Evolutionary conservation across 2,329 filamentous ascomycete species (phyloP).

Genomic region (Metarhizium robertsii): DNA sequence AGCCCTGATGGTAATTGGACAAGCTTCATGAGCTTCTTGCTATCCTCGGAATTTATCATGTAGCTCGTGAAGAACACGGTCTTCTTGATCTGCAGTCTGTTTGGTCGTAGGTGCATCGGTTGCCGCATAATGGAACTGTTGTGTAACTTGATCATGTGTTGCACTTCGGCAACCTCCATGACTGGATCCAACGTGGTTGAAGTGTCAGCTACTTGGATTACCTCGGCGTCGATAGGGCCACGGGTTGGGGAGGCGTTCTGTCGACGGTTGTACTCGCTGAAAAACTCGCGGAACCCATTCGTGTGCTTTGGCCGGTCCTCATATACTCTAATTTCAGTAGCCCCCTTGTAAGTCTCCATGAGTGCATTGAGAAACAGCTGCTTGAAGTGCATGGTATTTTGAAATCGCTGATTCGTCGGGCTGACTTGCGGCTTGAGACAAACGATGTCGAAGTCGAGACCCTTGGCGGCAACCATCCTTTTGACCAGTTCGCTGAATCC

Average conservation of each 20-base stretch:
- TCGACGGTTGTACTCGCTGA: conserved; percentile 63
- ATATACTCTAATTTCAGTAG: conserved; percentile 73
- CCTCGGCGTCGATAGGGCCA: conserved; percentile 63
- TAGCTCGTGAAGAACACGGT: conserved; percentile 90
- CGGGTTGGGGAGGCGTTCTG: conserved; percentile 42
- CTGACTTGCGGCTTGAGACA: conserved; percentile 78
- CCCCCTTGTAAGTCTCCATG: conserved; percentile 75
- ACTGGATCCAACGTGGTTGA: conserved; percentile 67
- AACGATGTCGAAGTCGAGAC: conserved; percentile 79
- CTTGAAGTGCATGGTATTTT: conserved; percentile 86
- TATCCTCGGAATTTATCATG: conserved; percentile 64
- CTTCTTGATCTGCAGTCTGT: conserved; percentile 65
- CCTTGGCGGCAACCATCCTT: conserved; percentile 68
- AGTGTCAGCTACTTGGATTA: conserved; percentile 76
- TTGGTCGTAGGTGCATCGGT: conserved; percentile 25
- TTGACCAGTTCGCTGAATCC: conserved; percentile 72
- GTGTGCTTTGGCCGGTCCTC: conserved; percentile 61
- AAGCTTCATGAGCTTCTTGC: conserved; percentile 62
- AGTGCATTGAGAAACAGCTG: conserved; percentile 72
- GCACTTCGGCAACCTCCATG: conserved; percentile 71
- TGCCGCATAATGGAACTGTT: conserved; percentile 45
- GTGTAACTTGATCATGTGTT: conserved; percentile 82
- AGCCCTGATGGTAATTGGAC: conserved; percentile 52
- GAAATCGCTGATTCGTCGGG: conserved; percentile 69
- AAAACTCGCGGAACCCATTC: conserved; percentile 77